Evolutionary conservation across 2,329 filamentous ascomycete species (phyloP), one percentile per base, ranked within the genome.

Genomic region (Claviceps digitariae): DNA sequence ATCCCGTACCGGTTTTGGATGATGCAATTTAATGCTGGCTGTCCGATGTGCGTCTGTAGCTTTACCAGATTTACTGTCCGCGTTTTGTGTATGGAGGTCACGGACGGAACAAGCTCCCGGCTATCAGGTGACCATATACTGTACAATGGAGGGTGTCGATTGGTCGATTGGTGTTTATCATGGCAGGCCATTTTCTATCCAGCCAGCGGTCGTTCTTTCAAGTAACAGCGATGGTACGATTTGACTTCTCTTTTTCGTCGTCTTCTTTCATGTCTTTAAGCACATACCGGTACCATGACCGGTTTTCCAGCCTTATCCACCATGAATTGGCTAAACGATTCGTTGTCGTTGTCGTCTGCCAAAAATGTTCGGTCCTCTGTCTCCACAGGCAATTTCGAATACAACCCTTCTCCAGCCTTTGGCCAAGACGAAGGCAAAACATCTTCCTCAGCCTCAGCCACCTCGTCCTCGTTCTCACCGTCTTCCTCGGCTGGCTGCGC

Each of bases 311-410:
- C 56, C 21, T 54, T 57, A 40, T 72, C 68, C 9, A 73, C 67
- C 54, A 67, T 61, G 56, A 74, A 74, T 51, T 73, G 70, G 45
- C 70, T 73, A 48, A 74, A 74, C 0, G 70, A 64, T 48, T 72
- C 69, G 48, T 70, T 69, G 40, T 73, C 70, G 23, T 72, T 67
- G 4, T 67, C 63, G 48, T 73, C 71, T 29, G 63, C 54, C 20
- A 73, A 58, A 29, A 69, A 62, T 5, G 52, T 50, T n/a, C 61
- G 56, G 52, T 74, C 70, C 29, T 71, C 63, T 8, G 61, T 64
- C 56, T 74, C 72, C 0, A 66, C 64, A 12, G 60, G 57, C 10
- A 74, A 55, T 25, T 64, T 64, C 3, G 69, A 63, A 55, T 73
- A 74, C 56, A 73, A 51, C 0, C 72, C 72, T 48, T 68, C 57